A percentile compares a stretch with the other conserved stretches of the same genome.
phyloP scores from a whole-genome alignment of 2,329 filamentous ascomycete species.

The Whalleya microplaca region DNA sequence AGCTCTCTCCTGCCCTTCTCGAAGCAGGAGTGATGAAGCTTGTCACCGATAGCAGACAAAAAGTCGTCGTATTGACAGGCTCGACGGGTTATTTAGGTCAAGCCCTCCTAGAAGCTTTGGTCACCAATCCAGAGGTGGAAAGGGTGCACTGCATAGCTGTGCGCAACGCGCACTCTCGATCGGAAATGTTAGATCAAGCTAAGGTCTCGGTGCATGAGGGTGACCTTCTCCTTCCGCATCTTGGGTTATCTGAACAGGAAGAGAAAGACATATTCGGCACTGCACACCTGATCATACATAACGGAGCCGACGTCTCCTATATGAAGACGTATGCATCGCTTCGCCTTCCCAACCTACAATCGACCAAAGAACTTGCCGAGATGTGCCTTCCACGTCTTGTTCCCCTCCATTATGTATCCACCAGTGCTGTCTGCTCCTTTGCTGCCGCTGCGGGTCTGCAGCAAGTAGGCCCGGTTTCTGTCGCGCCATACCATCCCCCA shows the following conservation, averaged over 20 bases:
- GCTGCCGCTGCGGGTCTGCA: no score
- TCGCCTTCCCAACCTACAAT: constrained; percentile 38
- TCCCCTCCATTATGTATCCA: constrained; percentile 45
- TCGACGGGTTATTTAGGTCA: constrained; percentile 17
- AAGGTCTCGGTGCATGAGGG: not conserved
- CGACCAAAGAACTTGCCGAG: constrained; percentile 40
- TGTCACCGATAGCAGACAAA: not conserved
- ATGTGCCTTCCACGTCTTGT: constrained; percentile 36
- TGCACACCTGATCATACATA: constrained; percentile 54
- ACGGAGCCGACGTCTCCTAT: constrained; percentile 47
- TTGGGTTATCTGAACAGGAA: constrained; percentile 9
- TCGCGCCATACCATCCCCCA: no score
- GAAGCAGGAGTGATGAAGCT: no score
- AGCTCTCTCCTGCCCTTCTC: no score
- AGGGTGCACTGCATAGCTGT: constrained; percentile 27
- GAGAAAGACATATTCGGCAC: constrained; percentile 31
- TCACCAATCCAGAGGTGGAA: not conserved
- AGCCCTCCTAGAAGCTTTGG: constrained; percentile 8
- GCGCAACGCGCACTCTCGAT: no score
- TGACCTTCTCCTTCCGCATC: not conserved
- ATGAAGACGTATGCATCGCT: constrained; percentile 43
- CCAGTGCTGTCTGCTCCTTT: no score
- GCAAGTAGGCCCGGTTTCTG: no score
- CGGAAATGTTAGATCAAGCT: no score
- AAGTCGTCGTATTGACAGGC: constrained; percentile 24